phyloP scores from a whole-genome alignment of 208 protist genomes.

The Wallacemonas collosoma region DNA sequence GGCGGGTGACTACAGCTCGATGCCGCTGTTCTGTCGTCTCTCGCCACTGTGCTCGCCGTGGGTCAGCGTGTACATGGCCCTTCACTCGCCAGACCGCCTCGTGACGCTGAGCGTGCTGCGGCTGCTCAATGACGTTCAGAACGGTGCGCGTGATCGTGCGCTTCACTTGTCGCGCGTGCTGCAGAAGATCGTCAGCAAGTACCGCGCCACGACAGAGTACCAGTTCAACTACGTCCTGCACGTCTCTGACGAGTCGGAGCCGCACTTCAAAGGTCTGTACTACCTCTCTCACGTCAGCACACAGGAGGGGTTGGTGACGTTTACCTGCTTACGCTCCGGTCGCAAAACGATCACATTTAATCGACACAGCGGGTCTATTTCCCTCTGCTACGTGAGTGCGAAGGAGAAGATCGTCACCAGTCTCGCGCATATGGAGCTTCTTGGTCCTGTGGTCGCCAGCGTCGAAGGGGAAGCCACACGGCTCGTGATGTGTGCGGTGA shows the following conservation, averaged over 20 bases:
- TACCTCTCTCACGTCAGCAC: conserved; percentile 48
- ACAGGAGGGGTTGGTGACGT: conserved; percentile 50
- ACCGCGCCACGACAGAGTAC: conserved; percentile 41
- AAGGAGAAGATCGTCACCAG: conserved; percentile 43
- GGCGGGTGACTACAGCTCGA: conserved; percentile 48
- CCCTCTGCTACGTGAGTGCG: conserved; percentile 46
- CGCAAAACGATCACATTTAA: conserved; percentile 79
- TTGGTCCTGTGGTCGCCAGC: conserved; percentile 46
- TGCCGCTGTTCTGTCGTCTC: conserved; percentile 73
- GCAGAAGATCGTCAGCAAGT: conserved; percentile 63
- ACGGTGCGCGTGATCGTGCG: conserved; percentile 45
- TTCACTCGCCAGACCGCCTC: conserved; percentile 74
- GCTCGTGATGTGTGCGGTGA: conserved; percentile 45
- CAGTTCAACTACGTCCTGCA: conserved; percentile 82
- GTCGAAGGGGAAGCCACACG: conserved; percentile 57
- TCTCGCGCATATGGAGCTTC: conserved; percentile 32
- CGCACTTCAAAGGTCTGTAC: conserved; percentile 72
- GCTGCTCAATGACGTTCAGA: conserved; percentile 45
- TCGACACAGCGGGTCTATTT: conserved; percentile 30
- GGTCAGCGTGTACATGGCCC: conserved; percentile 62
- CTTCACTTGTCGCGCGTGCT: conserved; percentile 36
- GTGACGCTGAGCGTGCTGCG: conserved; percentile 56
- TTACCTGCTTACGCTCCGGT: conserved; percentile 67
- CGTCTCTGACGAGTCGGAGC: conserved; percentile 52
- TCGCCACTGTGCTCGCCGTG: conserved; percentile 62